Evolutionary conservation across 768 basidiomycete species (phyloP).

Genomic region (Auriscalpium microsporum): DNA sequence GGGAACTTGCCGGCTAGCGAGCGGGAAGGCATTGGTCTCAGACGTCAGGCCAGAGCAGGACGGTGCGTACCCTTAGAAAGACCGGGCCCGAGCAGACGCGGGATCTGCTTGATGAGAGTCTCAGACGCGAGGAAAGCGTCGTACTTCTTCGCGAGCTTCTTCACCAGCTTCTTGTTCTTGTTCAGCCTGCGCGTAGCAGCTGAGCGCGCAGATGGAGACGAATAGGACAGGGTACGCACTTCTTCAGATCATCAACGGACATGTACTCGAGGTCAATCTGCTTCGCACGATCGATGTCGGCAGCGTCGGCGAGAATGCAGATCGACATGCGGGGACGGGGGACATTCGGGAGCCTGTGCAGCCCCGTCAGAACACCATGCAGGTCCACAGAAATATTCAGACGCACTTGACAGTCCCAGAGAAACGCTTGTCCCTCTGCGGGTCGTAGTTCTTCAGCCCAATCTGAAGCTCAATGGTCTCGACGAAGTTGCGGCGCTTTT

Average conservation of each 20-base stretch:
- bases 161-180: constrained; percentile 99
- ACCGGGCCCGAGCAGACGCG: constrained; percentile 98
- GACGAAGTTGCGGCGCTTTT: constrained; percentile 89
- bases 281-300: constrained; percentile 97
- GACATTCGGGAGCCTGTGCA: constrained; percentile 78
- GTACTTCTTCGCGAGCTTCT: constrained; percentile 99
- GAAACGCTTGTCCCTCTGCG: constrained; percentile 99
- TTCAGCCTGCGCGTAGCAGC: constrained; percentile 55
- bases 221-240: constrained; percentile 42
- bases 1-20: constrained; percentile 94
- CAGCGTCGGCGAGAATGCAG: constrained; percentile 98
- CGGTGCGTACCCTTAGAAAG: constrained; percentile 78
- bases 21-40: background rate
- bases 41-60: background rate
- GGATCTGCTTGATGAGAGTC: constrained; percentile 97
- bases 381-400: background rate
- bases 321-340: constrained; percentile 99
- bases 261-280: constrained; percentile 97
- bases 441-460: constrained; percentile 98
- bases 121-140: constrained; percentile 98
- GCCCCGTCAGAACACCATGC: background rate
- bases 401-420: constrained; percentile 92
- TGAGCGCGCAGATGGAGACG: background rate
- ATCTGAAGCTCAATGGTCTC: constrained; percentile 97
- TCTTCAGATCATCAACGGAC: constrained; percentile 99